These are phyloP conservation scores for Cystobasidium onofrii DNA, from an alignment of 768 basidiomycete genomes.

Conservation along the genomic window DNA sequence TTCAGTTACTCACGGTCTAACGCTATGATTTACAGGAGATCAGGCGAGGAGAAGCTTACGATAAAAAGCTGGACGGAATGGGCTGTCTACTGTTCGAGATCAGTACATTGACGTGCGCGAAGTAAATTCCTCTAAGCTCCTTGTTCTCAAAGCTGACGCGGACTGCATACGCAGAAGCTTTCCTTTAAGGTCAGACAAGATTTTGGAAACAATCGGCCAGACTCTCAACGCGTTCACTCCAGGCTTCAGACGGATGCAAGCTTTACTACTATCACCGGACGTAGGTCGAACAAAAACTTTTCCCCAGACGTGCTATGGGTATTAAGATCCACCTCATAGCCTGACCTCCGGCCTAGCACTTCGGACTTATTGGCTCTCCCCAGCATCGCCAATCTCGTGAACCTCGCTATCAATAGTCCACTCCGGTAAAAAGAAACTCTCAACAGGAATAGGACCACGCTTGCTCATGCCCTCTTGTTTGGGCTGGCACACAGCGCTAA, in stretches of 20 bases:
- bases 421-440: too few relatives aligned
- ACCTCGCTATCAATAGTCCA: too few relatives aligned
- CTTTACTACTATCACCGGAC: neutral
- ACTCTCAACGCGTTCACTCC: neutral
- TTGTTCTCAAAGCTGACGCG: neutral
- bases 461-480: too few relatives aligned
- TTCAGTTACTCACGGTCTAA: neutral
- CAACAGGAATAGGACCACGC: too few relatives aligned
- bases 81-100: conserved; percentile 13
- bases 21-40: conserved; percentile 2
- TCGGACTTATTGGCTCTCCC: too few relatives aligned
- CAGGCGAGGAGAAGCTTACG: conserved; percentile 4
- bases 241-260: neutral
- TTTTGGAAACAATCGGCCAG: neutral
- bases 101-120: conserved; percentile 3
- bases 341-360: too few relatives aligned
- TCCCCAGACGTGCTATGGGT: too few relatives aligned
- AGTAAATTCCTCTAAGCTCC: neutral
- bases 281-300: neutral
- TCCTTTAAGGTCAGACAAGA: neutral
- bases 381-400: too few relatives aligned
- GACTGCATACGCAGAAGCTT: neutral
- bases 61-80: conserved; percentile 13
- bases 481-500: too few relatives aligned
- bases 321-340: too few relatives aligned